Evolutionary conservation across 257 asterid species (phyloP).

Genomic region (Solanum arcanum): DNA sequence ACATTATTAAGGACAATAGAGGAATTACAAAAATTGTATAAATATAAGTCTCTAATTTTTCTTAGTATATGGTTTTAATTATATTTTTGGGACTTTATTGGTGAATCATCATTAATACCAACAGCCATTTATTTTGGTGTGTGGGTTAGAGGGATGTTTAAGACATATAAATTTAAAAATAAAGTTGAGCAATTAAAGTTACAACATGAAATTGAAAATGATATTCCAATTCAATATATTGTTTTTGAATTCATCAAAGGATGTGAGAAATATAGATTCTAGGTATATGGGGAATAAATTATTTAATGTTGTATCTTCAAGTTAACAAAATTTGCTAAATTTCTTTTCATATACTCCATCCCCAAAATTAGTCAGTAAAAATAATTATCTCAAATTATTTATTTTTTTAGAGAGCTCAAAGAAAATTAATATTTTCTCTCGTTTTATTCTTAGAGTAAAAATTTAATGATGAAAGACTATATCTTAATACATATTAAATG

Average conservation of each 20-base stretch:
- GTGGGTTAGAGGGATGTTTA: background rate
- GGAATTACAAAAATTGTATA: background rate
- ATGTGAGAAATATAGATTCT: too few species aligned
- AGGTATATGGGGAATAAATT: too few species aligned
- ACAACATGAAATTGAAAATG: background rate
- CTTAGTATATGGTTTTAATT: background rate
- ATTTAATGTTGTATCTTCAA: too few species aligned
- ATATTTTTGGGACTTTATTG: background rate
- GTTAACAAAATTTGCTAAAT: background rate
- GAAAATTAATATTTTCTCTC: background rate
- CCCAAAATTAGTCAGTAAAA: background rate
- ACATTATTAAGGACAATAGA: background rate
- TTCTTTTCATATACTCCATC: background rate
- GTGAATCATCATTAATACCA: background rate
- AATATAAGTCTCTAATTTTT: background rate
- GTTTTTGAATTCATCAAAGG: too few species aligned
- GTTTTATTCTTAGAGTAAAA: background rate
- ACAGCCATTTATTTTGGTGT: background rate
- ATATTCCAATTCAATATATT: too few species aligned
- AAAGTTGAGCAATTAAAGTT: background rate
- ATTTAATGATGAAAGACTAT: background rate
- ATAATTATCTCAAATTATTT: too few species aligned
- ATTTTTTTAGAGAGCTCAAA: background rate
- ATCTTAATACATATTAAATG: background rate
- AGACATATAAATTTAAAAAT: background rate